Evolutionary conservation across 2,329 filamentous ascomycete species (phyloP).

Genomic region (Fusarium pseudocircinatum): DNA sequence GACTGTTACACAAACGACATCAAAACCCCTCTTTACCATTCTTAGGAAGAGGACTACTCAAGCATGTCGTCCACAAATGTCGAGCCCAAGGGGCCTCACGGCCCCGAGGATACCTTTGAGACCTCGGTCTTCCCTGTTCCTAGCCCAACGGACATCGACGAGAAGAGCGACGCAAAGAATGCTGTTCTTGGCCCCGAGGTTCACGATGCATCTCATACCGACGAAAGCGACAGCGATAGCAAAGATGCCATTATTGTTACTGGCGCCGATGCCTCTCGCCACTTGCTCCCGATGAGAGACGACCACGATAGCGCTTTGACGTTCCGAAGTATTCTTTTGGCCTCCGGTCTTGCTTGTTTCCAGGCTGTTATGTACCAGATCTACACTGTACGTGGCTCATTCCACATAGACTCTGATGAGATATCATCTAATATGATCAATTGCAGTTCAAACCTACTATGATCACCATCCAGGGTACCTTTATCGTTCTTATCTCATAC

Average conservation of each 20-base stretch:
- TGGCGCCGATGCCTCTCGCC: slow-evolving; percentile 59
- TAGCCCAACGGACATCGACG: slow-evolving; percentile 15
- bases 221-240: slow-evolving; percentile 49
- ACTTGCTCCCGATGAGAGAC: slow-evolving; percentile 62
- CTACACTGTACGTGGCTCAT: slow-evolving; percentile 55
- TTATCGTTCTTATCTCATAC: slow-evolving; percentile 67
- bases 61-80: slow-evolving; percentile 4
- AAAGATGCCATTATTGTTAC: slow-evolving; percentile 60
- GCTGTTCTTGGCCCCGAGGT: not conserved
- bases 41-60: not conserved
- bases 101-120: slow-evolving; percentile 5
- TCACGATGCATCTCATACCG: slow-evolving; percentile 5
- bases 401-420: fast-evolving
- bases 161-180: slow-evolving; percentile 22
- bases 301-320: slow-evolving; percentile 62
- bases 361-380: slow-evolving; percentile 66
- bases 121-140: slow-evolving; percentile 31
- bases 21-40: not conserved
- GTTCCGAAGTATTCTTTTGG: slow-evolving; percentile 62
- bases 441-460: slow-evolving; percentile 62
- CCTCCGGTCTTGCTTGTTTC: slow-evolving; percentile 60
- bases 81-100: slow-evolving; percentile 13
- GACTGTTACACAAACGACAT: slow-evolving; percentile 1
- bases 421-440: not conserved
- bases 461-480: slow-evolving; percentile 60